A percentile compares a stretch with the other conserved stretches of the same genome.
phyloP scores from a whole-genome alignment of 352 stramenopile species.

The Pythium folliculosum region DNA sequence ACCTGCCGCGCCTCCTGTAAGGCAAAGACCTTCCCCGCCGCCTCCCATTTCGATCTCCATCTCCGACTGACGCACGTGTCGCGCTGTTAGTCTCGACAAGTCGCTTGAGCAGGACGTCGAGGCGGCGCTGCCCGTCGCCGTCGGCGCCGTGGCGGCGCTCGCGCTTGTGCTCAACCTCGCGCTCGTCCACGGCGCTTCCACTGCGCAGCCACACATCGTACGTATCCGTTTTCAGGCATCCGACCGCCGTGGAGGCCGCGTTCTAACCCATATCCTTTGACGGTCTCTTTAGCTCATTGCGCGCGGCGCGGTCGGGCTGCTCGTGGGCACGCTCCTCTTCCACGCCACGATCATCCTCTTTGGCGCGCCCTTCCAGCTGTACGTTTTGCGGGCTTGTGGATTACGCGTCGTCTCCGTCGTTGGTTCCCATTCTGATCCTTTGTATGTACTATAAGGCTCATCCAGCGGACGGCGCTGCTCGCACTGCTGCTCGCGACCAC shows the following conservation, averaged over 20 bases:
- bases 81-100: conserved; percentile 13
- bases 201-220: neutral
- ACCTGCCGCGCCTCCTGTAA: conserved; percentile 25
- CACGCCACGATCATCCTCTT: conserved; percentile 74
- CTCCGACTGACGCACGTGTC: no score
- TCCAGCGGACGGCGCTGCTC: conserved; percentile 62
- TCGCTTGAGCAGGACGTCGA: conserved; percentile 56
- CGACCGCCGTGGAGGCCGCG: no score
- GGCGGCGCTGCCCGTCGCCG: conserved; percentile 39
- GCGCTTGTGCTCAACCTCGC: conserved; percentile 34
- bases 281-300: neutral
- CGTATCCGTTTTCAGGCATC: neutral
- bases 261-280: no score
- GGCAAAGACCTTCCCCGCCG: neutral
- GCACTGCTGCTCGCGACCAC: conserved; percentile 56
- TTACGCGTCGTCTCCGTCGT: no score
- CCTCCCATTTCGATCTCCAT: no score
- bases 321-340: conserved; percentile 44
- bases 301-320: conserved; percentile 31
- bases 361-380: conserved; percentile 70
- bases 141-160: conserved; percentile 32
- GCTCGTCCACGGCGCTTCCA: conserved; percentile 28
- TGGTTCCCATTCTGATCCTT: no score
- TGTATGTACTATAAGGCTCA: conserved; percentile 38
- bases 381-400: conserved; percentile 8